phyloP scores from a whole-genome alignment of 495 filamentous ascomycete species.

The Hyaloscypha hepaticicola region DNA sequence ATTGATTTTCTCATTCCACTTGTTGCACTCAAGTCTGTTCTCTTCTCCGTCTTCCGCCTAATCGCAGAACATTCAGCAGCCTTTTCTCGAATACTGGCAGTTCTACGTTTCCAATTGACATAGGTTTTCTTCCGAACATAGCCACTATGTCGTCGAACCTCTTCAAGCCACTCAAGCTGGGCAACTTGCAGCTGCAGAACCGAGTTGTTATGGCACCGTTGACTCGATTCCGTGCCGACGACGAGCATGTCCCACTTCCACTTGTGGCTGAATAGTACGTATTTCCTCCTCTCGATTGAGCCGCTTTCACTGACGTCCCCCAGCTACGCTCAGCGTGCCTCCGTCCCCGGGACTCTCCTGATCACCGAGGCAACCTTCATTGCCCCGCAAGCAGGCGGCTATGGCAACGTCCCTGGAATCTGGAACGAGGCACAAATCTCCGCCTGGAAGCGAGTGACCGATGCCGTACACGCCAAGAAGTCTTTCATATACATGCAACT shows the following conservation, averaged over 20 bases:
- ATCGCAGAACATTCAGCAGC: too few species aligned
- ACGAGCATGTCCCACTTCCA: slow-evolving; percentile 47
- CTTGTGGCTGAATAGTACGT: slow-evolving; percentile 47
- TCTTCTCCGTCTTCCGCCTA: neutral
- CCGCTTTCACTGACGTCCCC: neutral
- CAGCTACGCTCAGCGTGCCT: slow-evolving; percentile 58
- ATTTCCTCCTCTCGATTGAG: neutral
- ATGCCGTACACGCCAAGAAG: slow-evolving; percentile 64
- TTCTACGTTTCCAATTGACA: too few species aligned
- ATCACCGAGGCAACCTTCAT: slow-evolving; percentile 68
- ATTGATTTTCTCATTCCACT: neutral
- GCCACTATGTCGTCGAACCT: slow-evolving; percentile 21
- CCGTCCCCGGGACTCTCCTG: slow-evolving; percentile 58
- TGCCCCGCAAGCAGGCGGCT: slow-evolving; percentile 50
- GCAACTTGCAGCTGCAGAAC: slow-evolving; percentile 39
- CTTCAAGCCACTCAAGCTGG: slow-evolving; percentile 45
- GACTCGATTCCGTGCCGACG: slow-evolving; percentile 46
- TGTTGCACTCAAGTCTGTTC: neutral
- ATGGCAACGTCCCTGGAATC: slow-evolving; percentile 61
- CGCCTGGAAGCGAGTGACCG: slow-evolving; percentile 61
- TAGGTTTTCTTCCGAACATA: neutral
- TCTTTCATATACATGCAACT: slow-evolving; percentile 66
- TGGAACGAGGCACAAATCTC: slow-evolving; percentile 58
- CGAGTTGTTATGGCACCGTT: slow-evolving; percentile 46
- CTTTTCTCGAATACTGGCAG: too few species aligned